Conservation (phyloP, 2,329 filamentous ascomycete genomes). For the Hypoxylon sp. region DNA sequence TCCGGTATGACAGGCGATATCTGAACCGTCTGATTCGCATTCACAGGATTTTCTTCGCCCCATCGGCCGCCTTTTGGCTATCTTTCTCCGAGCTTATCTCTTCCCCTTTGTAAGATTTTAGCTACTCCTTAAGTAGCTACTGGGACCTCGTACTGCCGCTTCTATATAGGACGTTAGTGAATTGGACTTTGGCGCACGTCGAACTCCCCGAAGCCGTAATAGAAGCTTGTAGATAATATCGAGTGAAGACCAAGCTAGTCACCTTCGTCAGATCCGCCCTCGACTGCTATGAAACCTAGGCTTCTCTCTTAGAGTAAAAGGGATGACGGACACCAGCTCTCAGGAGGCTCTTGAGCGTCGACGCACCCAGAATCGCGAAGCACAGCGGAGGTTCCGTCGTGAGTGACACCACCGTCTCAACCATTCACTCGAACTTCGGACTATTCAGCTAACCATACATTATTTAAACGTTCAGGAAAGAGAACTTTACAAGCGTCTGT, state of each 20-base stretch:
- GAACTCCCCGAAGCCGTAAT: neutral
- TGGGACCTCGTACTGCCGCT: constrained; percentile 1
- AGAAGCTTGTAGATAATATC: constrained; percentile 12
- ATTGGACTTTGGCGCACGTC: neutral
- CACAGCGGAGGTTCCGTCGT: constrained; percentile 45
- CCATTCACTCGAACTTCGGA: neutral
- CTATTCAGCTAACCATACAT: neutral
- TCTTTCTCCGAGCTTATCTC: constrained; percentile 11
- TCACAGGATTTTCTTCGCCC: constrained; percentile 5
- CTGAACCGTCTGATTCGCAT: constrained; percentile 9
- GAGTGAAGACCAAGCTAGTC: neutral
- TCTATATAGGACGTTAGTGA: constrained; percentile 5
- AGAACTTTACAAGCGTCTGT: constrained; percentile 15
- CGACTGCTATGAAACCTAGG: neutral
- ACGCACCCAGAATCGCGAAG: constrained; percentile 40
- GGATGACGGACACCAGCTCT: constrained; percentile 8
- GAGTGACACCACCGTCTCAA: constrained; percentile 5
- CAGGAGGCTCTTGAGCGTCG: constrained; percentile 34
- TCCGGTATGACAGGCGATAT: neutral
- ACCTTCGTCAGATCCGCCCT: neutral
- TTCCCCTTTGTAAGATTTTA: constrained; percentile 20
- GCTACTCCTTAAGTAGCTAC: constrained; percentile 6
- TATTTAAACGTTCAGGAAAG: constrained; percentile 3
- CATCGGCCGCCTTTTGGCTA: neutral
- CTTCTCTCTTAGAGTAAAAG: constrained; percentile 3